Evolutionary conservation across 2,329 filamentous ascomycete genomes (phyloP).

Genomic region (Diaporthe humulicola): DNA sequence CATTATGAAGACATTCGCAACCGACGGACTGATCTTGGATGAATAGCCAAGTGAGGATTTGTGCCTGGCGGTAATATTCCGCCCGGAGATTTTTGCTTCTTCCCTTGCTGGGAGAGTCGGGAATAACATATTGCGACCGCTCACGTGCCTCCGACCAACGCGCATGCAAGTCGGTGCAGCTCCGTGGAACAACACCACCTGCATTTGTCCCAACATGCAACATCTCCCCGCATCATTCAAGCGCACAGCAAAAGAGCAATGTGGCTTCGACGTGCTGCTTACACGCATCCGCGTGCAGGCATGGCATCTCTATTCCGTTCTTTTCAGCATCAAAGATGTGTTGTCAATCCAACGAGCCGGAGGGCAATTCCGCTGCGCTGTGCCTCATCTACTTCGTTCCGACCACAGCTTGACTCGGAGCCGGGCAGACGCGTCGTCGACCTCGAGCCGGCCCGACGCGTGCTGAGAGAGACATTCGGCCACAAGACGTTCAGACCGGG

Average conservation of each 20-base stretch:
- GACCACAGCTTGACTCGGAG: not conserved
- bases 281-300: not conserved
- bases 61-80: not conserved
- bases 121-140: not conserved
- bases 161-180: not conserved
- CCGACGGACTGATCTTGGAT: not conserved
- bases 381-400: not conserved
- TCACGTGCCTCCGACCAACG: not conserved
- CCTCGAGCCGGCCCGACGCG: not conserved
- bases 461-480: not conserved
- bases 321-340: not conserved
- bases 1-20: not conserved
- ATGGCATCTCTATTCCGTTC: not conserved
- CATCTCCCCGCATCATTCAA: not conserved
- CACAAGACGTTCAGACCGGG: not conserved
- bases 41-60: too few species aligned
- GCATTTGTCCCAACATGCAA: not conserved
- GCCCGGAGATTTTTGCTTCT: not conserved
- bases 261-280: constrained; percentile 2
- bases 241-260: not conserved
- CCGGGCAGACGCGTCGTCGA: not conserved
- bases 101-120: not conserved
- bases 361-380: not conserved
- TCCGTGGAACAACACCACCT: not conserved
- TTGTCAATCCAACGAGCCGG: not conserved